These are phyloP conservation scores for Aspergillus tanneri DNA, from an alignment of 2,329 filamentous ascomycete species.

Conservation along the genomic window DNA sequence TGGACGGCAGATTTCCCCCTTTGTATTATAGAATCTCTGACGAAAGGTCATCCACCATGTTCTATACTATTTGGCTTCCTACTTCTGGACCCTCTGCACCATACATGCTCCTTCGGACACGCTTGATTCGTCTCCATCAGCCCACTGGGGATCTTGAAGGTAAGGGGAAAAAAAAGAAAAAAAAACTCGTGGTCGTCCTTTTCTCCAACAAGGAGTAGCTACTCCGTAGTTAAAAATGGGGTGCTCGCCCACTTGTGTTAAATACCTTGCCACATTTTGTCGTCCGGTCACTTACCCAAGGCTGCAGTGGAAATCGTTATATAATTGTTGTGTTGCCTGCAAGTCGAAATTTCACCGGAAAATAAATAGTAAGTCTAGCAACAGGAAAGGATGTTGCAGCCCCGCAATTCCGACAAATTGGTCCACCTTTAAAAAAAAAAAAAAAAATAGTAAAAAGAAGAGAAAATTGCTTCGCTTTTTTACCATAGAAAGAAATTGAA, in stretches of 20 bases:
- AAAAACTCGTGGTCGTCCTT: background rate
- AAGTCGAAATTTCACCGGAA: background rate
- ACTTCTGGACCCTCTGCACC: too few relatives aligned
- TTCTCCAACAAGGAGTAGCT: too few relatives aligned
- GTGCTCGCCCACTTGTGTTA: background rate
- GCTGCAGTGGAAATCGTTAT: background rate
- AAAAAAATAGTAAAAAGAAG: too few relatives aligned
- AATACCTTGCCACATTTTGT: background rate
- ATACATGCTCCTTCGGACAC: too few relatives aligned
- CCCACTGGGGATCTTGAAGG: conserved; percentile 25
- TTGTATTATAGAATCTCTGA: too few relatives aligned
- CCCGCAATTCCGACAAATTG: conserved; percentile 18
- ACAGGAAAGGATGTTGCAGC: conserved; percentile 10
- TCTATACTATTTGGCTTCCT: too few relatives aligned
- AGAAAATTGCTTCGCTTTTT: conserved; percentile 9
- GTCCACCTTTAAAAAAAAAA: conserved; percentile 18
- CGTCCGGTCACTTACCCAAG: background rate
- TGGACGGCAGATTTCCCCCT: too few relatives aligned
- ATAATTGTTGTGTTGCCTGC: background rate
- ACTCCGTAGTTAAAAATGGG: background rate
- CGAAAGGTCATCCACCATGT: too few relatives aligned
- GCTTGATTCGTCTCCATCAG: too few relatives aligned
- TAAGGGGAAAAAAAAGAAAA: conserved; percentile 4
- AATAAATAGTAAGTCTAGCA: conserved; percentile 2
- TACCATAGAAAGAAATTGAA: background rate